Base-by-base conservation (phyloP, 192 early-diverging fungal genomes). In the Kappamyces sp. region DNA sequence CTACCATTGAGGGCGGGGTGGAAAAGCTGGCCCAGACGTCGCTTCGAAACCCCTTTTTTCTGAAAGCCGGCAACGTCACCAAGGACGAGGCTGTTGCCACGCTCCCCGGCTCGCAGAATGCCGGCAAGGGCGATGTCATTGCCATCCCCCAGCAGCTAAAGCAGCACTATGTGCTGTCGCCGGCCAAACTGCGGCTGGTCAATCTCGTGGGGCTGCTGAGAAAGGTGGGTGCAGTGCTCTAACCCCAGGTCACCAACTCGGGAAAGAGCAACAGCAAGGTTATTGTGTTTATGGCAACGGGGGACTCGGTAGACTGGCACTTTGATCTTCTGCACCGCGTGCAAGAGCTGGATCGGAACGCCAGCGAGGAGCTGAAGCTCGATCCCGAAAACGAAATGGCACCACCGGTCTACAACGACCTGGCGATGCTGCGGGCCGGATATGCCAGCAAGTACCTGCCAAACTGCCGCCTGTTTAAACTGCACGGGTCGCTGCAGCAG, bases 291-390 rank as follows among this genome's bases (percentile, higher is more conserved):
- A 71, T 94, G 60, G 88, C 92, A 33, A 89, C 86, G 46, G 89
- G 90, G 55, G 97, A 96, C 65, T 80, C 91, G 2, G 94, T 97
- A 34, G 94, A 99, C 76, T 99, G 93, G 72, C 88, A 93, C 69
- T 87, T 89, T 67, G 87, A 87, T 72, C 47, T 93, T 44, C 79
- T 98, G 23, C 63, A 12, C 15, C 37, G 36, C 5, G 23, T 7
- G 23, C 47, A 39, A 10, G 63, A 40, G 1, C 49, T 31, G 41
- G 65, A 65, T 38, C 58, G 69, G 23, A 69, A 70, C 38, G 31
- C 12, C 9, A 60, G 49, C 36, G 63, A 65, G 51, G 67, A 58
- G 53, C 40, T 62, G 64, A 23, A n/a, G 12, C 36, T 57, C 47
- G 55, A 57, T 15, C 15, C 67, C 59, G 15, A 63, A 42, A 37